Evolutionary conservation across 2,329 filamentous ascomycete genomes (phyloP).

Genomic region (Sphaerulina musiva): DNA sequence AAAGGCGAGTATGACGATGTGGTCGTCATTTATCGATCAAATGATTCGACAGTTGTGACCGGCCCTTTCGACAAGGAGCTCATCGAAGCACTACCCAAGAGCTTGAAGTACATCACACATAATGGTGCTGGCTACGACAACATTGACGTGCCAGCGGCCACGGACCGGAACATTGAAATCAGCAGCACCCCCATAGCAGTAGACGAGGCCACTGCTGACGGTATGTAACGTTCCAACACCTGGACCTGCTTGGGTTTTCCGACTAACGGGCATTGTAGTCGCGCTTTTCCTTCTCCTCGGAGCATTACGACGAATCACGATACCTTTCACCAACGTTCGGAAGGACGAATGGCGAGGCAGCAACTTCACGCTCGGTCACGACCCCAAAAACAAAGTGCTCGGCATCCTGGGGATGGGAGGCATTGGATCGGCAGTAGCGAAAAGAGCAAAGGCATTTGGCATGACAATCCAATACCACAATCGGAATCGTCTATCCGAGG

Average conservation of each 20-base stretch:
- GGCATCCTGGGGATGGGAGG: conserved; percentile 57
- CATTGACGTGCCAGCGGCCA: conserved; percentile 33
- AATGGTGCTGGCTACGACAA: conserved; percentile 39
- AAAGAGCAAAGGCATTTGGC: conserved; percentile 49
- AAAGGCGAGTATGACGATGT: conserved; percentile 51
- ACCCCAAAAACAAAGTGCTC: conserved; percentile 48
- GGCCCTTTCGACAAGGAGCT: conserved; percentile 44
- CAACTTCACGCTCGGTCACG: conserved; percentile 44
- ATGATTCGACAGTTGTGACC: conserved; percentile 46
- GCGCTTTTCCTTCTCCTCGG: conserved; percentile 49
- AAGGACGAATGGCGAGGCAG: conserved; percentile 43
- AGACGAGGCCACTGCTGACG: conserved; percentile 45
- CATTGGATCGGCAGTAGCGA: conserved; percentile 48
- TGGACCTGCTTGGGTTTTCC: background rate
- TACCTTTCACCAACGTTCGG: conserved; percentile 42
- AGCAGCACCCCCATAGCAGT: conserved; percentile 45
- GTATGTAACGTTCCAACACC: conserved; percentile 11
- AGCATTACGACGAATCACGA: conserved; percentile 46
- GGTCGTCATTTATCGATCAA: conserved; percentile 53
- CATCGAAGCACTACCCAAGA: conserved; percentile 37
- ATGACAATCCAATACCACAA: conserved; percentile 57
- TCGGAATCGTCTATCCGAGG: conserved; percentile 37
- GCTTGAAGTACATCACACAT: conserved; percentile 42
- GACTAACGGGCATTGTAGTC: conserved; percentile 20
- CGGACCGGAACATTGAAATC: conserved; percentile 37